Evolutionary conservation across 305 asterid genomes (phyloP).

Genomic region (Fraxinus albicans): DNA sequence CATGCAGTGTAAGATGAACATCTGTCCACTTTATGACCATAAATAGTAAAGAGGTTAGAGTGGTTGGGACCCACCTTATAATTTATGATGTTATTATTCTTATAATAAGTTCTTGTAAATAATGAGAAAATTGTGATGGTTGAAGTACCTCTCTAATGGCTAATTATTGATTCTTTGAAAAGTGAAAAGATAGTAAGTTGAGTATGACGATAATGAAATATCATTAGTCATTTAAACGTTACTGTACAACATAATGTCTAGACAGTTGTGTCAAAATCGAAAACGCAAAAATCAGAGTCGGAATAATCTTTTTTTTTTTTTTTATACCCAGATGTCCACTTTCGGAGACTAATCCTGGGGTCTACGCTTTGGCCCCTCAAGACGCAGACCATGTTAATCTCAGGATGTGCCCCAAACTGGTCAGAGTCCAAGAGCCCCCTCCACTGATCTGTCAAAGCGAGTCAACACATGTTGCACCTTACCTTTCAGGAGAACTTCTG

Average conservation of each 20-base stretch:
- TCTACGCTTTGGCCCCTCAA: no score
- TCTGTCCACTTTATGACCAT: conserved; percentile 21
- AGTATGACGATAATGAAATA: not conserved
- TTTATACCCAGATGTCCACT: no score
- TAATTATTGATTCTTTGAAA: not conserved
- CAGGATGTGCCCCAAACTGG: no score
- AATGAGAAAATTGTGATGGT: not conserved
- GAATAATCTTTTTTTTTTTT: no score
- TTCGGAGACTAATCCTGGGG: no score
- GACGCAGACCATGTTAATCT: no score
- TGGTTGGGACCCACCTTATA: conserved; percentile 10
- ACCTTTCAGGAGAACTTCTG: no score
- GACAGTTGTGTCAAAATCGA: not conserved
- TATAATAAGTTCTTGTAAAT: not conserved
- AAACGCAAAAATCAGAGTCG: not conserved
- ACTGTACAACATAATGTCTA: not conserved
- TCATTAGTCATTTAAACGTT: not conserved
- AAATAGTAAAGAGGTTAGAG: conserved; percentile 17
- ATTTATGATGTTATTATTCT: not conserved
- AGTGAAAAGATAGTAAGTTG: not conserved
- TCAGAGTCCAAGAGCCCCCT: no score
- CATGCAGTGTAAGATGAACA: conserved; percentile 15
- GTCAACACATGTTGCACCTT: no score
- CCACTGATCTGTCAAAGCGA: no score
- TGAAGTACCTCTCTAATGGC: not conserved